These are phyloP conservation scores for Myrica gale DNA, from an alignment of 306 rosid genomes.

Conservation along the genomic window DNA sequence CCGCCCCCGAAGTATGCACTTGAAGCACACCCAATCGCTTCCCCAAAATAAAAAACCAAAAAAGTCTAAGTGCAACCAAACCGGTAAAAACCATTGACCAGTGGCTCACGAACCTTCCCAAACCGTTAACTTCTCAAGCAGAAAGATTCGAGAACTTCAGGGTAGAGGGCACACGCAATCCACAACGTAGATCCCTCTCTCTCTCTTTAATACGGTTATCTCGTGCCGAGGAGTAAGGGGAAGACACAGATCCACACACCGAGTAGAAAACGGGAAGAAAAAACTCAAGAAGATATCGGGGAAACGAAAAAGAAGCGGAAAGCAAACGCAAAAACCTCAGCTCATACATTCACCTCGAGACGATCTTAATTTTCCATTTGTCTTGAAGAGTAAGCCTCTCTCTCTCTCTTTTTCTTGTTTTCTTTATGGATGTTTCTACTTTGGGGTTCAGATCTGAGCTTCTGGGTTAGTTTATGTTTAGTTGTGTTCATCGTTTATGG, in stretches of 20 bases:
- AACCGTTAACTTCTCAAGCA: too few relatives aligned
- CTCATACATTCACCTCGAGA: not conserved
- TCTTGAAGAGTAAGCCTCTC: slow-evolving; percentile 14
- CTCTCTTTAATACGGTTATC: too few relatives aligned
- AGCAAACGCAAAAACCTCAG: not conserved
- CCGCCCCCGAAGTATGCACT: too few relatives aligned
- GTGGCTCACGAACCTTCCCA: too few relatives aligned
- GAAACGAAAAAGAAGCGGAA: not conserved
- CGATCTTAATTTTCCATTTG: slow-evolving; percentile 7
- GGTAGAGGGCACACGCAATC: too few relatives aligned
- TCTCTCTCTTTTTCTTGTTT: not conserved
- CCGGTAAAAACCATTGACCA: too few relatives aligned
- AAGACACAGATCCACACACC: not conserved
- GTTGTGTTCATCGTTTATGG: not conserved
- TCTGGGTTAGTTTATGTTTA: not conserved
- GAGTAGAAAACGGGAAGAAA: not conserved
- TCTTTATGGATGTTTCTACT: not conserved
- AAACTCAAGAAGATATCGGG: not conserved
- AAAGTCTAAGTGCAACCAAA: too few relatives aligned
- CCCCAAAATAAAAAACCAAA: too few relatives aligned
- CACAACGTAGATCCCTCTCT: too few relatives aligned
- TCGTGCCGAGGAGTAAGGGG: not conserved
- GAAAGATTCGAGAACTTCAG: too few relatives aligned
- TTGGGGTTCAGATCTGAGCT: slow-evolving; percentile 24
- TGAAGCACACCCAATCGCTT: too few relatives aligned